Evolutionary conservation across 2,329 filamentous ascomycete genomes (phyloP).

Genomic region (Zopfia rhizophila): DNA sequence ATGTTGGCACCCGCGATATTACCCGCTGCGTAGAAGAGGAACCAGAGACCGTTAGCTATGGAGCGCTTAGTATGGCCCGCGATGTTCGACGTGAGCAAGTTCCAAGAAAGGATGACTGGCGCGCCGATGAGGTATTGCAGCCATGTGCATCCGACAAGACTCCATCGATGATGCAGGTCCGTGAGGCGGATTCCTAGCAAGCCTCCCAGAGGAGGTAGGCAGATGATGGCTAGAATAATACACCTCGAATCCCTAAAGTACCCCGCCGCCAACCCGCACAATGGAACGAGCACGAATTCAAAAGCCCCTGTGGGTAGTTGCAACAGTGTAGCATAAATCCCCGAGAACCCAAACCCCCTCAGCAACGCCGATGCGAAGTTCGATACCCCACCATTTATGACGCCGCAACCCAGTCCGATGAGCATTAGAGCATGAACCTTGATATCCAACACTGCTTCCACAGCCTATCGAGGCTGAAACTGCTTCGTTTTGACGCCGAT

Average conservation of each 20-base stretch:
- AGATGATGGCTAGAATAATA: slow-evolving; percentile 50
- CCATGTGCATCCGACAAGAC: slow-evolving; percentile 65
- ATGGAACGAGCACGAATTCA: slow-evolving; percentile 54
- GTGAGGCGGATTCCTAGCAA: slow-evolving; percentile 63
- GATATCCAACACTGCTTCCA: slow-evolving; percentile 54
- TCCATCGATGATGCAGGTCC: slow-evolving; percentile 57
- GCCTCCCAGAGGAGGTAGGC: slow-evolving; percentile 60
- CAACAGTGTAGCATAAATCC: slow-evolving; percentile 54
- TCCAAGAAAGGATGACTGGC: slow-evolving; percentile 64
- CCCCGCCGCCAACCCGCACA: slow-evolving; percentile 46
- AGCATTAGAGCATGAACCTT: slow-evolving; percentile 53
- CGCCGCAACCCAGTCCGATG: slow-evolving; percentile 57
- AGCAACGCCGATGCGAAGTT: slow-evolving; percentile 62
- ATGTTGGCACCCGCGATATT: slow-evolving; percentile 62
- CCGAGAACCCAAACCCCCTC: slow-evolving; percentile 56
- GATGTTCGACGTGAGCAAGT: slow-evolving; percentile 55
- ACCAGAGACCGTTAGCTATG: slow-evolving; percentile 62
- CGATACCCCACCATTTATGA: slow-evolving; percentile 62
- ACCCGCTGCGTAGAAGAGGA: slow-evolving; percentile 60
- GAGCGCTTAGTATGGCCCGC: slow-evolving; percentile 65
- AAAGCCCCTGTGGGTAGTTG: slow-evolving; percentile 57
- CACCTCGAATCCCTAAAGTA: slow-evolving; percentile 44
- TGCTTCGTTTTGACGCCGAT: slow-evolving; percentile 55
- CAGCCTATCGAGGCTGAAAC: slow-evolving; percentile 49
- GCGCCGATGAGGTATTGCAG: slow-evolving; percentile 62